These are phyloP conservation scores for Citrus reticulata DNA, from an alignment of 345 rosid species.

Conservation along the genomic window DNA sequence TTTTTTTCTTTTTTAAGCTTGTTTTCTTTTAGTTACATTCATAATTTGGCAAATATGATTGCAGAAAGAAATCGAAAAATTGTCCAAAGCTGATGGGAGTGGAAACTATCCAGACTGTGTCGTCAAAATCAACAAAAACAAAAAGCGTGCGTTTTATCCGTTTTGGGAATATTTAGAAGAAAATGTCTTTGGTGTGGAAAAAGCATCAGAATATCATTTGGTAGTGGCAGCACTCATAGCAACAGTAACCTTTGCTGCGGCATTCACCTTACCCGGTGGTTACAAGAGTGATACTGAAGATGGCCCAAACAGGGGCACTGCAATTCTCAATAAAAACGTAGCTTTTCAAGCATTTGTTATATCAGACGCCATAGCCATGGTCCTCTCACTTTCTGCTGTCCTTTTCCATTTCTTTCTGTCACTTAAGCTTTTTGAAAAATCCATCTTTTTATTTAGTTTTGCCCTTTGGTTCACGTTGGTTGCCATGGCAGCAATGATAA, in stretches of 20 bases:
- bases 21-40: no score
- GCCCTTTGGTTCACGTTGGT: background rate
- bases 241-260: background rate
- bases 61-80: background rate
- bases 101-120: no score
- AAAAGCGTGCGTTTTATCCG: background rate
- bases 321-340: background rate
- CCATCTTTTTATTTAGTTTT: background rate
- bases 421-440: background rate
- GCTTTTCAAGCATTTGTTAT: background rate
- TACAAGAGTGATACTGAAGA: background rate
- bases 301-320: background rate
- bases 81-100: background rate
- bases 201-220: background rate
- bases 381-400: background rate
- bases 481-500: background rate
- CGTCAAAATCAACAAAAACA: background rate
- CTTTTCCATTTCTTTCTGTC: background rate
- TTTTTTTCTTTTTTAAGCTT: no score
- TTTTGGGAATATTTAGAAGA: background rate
- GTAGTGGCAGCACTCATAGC: background rate
- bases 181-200: background rate
- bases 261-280: background rate
- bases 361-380: background rate
- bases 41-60: no score